These are phyloP conservation scores for Daldinia decipiens DNA, from an alignment of 495 filamentous ascomycete genomes.

Conservation along the genomic window DNA sequence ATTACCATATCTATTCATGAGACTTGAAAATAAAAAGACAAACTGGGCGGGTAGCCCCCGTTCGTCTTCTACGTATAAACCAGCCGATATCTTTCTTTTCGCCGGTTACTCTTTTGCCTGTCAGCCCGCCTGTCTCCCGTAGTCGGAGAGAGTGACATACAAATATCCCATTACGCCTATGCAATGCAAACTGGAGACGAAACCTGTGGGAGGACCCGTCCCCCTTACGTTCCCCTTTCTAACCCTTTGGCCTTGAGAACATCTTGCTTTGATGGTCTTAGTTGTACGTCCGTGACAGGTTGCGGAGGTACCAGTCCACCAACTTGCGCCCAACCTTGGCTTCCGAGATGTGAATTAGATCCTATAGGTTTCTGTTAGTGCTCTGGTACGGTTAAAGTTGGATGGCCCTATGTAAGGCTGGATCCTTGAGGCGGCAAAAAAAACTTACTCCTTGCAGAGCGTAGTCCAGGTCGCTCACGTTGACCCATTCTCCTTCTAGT, in stretches of 20 bases:
- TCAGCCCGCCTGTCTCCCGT: conserved; percentile 22
- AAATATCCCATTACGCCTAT: conserved; percentile 47
- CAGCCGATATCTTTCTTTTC: conserved; percentile 17
- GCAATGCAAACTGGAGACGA: conserved; percentile 40
- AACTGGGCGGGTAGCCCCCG: background rate
- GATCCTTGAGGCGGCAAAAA: conserved; percentile 11
- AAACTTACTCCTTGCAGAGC: conserved; percentile 86
- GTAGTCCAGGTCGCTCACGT: conserved; percentile 93
- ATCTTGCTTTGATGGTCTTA: conserved; percentile 23
- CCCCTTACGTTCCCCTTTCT: conserved; percentile 13
- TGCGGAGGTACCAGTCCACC: conserved; percentile 98
- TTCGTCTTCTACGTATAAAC: conserved; percentile 3
- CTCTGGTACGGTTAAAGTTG: conserved; percentile 23
- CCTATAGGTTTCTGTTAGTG: conserved; percentile 59
- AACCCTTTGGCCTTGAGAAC: background rate
- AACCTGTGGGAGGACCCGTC: conserved; percentile 5
- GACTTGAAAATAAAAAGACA: background rate
- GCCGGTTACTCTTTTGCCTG: conserved; percentile 18
- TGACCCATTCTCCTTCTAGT: conserved; percentile 90
- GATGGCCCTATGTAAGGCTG: conserved; percentile 17
- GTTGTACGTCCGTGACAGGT: conserved; percentile 89
- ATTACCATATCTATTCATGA: conserved; percentile 3
- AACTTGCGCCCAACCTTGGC: conserved; percentile 96
- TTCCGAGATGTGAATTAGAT: conserved; percentile 97
- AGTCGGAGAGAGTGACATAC: conserved; percentile 32